Evolutionary conservation across 495 filamentous ascomycete genomes (phyloP), one percentile per base, ranked within the genome.

Genomic region (Xylaria scruposa): DNA sequence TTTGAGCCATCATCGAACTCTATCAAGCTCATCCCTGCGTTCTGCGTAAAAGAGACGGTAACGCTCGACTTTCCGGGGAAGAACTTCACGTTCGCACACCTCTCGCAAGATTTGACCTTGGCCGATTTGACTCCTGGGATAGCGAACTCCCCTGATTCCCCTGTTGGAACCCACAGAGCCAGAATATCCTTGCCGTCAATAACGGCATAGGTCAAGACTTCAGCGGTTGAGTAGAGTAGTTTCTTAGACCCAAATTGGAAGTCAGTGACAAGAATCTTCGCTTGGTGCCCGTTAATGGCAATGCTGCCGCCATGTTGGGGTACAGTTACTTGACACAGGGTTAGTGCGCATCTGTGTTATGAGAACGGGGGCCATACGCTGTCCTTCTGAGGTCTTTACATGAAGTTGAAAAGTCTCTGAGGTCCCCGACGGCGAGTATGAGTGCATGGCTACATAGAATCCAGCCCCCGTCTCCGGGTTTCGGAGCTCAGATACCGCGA

Each of bases 211-310:
- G 88, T 89, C 17, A 90, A 72, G 12, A 91, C 81, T 61, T 91
- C 89, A 0, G 88, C 87, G 5, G 89, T 90, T 2, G 88, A 89
- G 74, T 91, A 91, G 1, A 90, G 80, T 10, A 91, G 75, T 17
- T 76, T 87, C 54, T 85, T 75, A 10, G 78, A 75, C 1, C 85
- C 88, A 42, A 90, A 83, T 3, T 67, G 76, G 71, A 88, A 90
- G 72, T 90, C 89, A 0, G 88, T 90, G 5, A 89, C 85, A 29
- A 89, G 65, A 47, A 91, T 90, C 79, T 91, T 90, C 13, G 87
- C 84, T 66, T 89, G 85, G 29, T 88, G 84, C 4, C 89, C 89
- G 74, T 89, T 89, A 21, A 91, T 81, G 8, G 82, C 76, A 62
- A 89, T 81, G 3, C 76, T 72, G 9, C 80, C 77, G 24, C 79